phyloP scores from a whole-genome alignment of 257 asterid species.

The Solanum chaucha region DNA sequence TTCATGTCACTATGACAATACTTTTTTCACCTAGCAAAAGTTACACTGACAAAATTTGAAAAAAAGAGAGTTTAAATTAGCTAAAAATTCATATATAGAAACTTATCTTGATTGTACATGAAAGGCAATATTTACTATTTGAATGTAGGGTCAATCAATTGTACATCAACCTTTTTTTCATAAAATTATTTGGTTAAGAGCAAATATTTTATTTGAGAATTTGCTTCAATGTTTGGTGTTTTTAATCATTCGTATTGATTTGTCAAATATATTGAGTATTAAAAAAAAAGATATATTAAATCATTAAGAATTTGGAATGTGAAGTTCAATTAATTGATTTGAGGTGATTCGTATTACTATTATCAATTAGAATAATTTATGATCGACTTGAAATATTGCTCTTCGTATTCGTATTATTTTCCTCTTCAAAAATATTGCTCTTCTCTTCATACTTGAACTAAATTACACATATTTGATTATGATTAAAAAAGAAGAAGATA shows the following conservation, averaged over 20 bases:
- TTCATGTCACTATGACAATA: neutral
- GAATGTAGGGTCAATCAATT: neutral
- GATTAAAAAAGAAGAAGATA: neutral
- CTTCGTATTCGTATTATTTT: neutral
- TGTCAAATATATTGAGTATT: too few relatives aligned
- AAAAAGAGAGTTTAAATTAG: neutral
- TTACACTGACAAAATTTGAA: neutral
- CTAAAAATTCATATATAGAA: neutral
- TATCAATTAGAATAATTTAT: neutral
- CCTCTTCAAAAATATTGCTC: neutral
- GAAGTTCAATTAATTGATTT: neutral
- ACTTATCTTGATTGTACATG: neutral
- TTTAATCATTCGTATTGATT: too few relatives aligned
- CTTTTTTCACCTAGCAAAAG: neutral
- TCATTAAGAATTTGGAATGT: neutral
- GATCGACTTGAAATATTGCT: neutral
- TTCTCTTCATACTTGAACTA: neutral
- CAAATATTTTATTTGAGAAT: neutral
- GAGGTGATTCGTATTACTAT: neutral
- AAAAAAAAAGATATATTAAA: neutral
- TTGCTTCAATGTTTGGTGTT: too few relatives aligned
- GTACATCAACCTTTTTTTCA: neutral
- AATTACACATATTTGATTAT: neutral
- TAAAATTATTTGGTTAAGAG: neutral
- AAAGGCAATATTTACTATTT: neutral